phyloP scores from a whole-genome alignment of 257 asterid genomes.

The Lavandula angustifolia region DNA sequence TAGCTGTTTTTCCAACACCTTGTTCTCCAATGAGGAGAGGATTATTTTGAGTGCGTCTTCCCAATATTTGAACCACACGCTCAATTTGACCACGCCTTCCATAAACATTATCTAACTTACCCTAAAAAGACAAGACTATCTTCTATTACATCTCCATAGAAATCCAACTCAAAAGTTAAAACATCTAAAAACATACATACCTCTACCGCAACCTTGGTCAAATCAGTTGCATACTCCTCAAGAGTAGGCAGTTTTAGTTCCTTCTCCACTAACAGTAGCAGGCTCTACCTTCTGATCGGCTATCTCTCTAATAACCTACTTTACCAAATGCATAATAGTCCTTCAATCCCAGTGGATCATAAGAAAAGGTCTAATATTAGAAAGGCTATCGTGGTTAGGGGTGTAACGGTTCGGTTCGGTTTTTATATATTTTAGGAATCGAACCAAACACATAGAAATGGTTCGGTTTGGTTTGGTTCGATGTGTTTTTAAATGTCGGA shows the following conservation, averaged over 20 bases:
- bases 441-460: too few species aligned
- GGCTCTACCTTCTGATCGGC: conserved; percentile 57
- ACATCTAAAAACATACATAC: conserved; percentile 36
- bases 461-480: too few species aligned
- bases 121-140: conserved; percentile 48
- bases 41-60: conserved; percentile 90
- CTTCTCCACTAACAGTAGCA: conserved; percentile 75
- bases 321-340: conserved; percentile 25
- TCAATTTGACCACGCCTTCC: conserved; percentile 91
- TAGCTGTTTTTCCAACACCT: conserved; percentile 97
- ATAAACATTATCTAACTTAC: conserved; percentile 90
- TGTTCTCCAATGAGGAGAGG: conserved; percentile 99
- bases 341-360: conserved; percentile 29
- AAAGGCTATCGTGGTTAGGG: conserved; percentile 22
- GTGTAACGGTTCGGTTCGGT: too few species aligned
- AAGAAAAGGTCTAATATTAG: conserved; percentile 40
- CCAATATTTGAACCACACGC: conserved; percentile 94
- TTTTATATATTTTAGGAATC: too few species aligned
- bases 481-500: too few species aligned
- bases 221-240: conserved; percentile 55
- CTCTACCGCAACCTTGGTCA: conserved; percentile 86
- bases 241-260: conserved; percentile 63
- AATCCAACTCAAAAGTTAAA: conserved; percentile 3
- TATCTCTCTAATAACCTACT: conserved; percentile 70
- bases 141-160: background rate